These are phyloP conservation scores for Collybia sp. DNA, from an alignment of 768 basidiomycete species.

Conservation along the genomic window DNA sequence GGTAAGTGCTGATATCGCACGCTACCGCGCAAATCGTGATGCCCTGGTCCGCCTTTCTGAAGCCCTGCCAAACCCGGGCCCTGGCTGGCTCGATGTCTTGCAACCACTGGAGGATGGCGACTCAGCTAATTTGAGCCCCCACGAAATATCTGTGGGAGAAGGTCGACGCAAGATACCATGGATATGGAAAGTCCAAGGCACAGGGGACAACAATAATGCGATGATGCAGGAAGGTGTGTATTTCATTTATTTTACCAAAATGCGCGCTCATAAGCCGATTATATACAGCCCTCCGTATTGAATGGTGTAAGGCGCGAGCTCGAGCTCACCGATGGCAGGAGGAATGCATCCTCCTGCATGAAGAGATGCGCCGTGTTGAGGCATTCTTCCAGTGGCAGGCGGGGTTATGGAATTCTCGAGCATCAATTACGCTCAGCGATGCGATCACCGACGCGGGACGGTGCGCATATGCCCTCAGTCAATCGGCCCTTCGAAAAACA, in stretches of 20 bases:
- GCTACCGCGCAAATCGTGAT: constrained; percentile 19
- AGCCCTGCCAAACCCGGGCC: constrained; percentile 8
- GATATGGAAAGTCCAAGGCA: not conserved
- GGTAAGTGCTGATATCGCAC: constrained; percentile 21
- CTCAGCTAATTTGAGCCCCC: not conserved
- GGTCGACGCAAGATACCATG: not conserved
- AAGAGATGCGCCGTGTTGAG: too few species aligned
- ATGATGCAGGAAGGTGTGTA: constrained; percentile 2
- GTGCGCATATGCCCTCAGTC: not conserved
- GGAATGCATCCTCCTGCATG: too few species aligned
- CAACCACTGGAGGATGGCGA: not conserved
- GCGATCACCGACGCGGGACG: not conserved
- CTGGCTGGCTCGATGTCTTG: not conserved
- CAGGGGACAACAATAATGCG: not conserved
- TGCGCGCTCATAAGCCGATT: too few species aligned
- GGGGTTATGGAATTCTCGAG: not conserved
- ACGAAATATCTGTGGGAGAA: not conserved
- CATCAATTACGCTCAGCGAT: not conserved
- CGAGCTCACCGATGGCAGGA: too few species aligned
- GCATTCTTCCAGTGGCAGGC: not conserved
- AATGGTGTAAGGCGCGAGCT: too few species aligned
- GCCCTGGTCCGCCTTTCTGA: constrained; percentile 19
- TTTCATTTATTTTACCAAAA: too few species aligned
- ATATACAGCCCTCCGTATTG: too few species aligned
- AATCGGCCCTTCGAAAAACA: not conserved